Conservation (phyloP, 176 grass and related monocot species). For the Secale cereale region DNA sequence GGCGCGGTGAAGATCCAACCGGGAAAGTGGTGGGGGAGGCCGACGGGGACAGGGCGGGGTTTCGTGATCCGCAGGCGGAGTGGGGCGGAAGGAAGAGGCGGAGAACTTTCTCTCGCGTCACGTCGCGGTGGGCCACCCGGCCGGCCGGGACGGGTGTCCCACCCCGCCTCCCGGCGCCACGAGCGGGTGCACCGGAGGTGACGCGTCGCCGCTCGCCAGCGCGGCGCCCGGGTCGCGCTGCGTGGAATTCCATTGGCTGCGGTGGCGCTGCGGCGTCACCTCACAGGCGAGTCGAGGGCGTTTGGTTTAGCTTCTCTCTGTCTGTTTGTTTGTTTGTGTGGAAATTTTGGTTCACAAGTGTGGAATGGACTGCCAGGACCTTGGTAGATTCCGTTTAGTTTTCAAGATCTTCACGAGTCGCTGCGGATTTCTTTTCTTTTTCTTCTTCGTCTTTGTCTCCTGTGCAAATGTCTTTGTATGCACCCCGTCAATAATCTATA, state of each 20-base stretch:
- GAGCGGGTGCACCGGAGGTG: neutral
- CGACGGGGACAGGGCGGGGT: neutral
- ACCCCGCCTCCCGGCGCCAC: neutral
- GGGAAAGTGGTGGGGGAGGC: neutral
- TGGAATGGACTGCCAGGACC: neutral
- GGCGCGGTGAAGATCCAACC: constrained; percentile 5
- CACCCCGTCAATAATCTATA: too few relatives aligned
- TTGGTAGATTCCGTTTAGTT: neutral
- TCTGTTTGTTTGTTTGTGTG: neutral
- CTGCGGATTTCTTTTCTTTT: neutral
- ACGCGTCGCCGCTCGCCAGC: neutral
- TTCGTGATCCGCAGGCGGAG: neutral
- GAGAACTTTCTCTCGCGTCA: constrained; percentile 31
- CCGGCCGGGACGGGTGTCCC: neutral
- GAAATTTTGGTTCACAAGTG: neutral
- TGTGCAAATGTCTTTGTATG: too few relatives aligned
- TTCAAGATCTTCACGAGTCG: neutral
- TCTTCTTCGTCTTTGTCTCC: neutral
- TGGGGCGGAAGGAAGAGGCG: neutral
- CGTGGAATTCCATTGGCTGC: neutral
- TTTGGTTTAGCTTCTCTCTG: neutral
- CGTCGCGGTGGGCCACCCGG: neutral
- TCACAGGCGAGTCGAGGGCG: neutral
- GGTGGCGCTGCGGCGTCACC: neutral
- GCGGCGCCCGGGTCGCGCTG: neutral